phyloP scores from a whole-genome alignment of 2,329 filamentous ascomycete genomes.

The Coniochaeta pulveracea region DNA sequence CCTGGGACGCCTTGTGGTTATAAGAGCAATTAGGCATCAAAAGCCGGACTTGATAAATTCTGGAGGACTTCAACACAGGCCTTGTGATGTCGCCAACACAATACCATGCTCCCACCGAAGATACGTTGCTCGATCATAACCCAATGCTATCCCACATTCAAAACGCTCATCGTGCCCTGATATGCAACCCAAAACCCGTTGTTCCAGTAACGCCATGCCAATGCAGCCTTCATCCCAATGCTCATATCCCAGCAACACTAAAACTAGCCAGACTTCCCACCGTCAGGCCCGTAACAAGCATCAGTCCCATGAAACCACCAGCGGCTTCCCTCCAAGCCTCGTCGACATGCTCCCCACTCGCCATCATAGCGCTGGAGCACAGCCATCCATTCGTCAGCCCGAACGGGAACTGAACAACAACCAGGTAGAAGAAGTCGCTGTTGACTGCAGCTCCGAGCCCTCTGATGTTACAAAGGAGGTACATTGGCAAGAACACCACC shows the following conservation, averaged over 20 bases:
- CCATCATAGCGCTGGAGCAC: conserved; percentile 85
- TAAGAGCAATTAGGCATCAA: too few species aligned
- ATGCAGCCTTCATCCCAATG: too few species aligned
- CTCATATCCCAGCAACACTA: conserved; percentile 44
- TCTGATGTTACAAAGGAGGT: conserved; percentile 79
- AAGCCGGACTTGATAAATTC: too few species aligned
- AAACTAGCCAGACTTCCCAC: conserved; percentile 88
- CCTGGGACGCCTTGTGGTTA: too few species aligned
- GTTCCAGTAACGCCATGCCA: too few species aligned
- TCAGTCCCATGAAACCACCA: conserved; percentile 88
- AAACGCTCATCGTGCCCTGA: too few species aligned
- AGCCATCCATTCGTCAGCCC: conserved; percentile 82
- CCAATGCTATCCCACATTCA: too few species aligned
- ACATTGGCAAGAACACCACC: conserved; percentile 67
- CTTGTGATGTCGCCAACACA: too few species aligned
- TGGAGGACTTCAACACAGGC: too few species aligned
- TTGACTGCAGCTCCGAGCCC: conserved; percentile 61
- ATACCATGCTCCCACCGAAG: too few species aligned
- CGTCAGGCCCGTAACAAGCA: conserved; percentile 74
- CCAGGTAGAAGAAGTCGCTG: conserved; percentile 81
- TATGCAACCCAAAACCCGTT: too few species aligned
- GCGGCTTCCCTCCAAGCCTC: conserved; percentile 76
- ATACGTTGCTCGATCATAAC: too few species aligned
- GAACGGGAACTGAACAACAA: conserved; percentile 73
- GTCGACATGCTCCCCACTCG: conserved; percentile 69